Conservation (phyloP, 768 basidiomycete species). For the Psilocybe sp. region DNA sequence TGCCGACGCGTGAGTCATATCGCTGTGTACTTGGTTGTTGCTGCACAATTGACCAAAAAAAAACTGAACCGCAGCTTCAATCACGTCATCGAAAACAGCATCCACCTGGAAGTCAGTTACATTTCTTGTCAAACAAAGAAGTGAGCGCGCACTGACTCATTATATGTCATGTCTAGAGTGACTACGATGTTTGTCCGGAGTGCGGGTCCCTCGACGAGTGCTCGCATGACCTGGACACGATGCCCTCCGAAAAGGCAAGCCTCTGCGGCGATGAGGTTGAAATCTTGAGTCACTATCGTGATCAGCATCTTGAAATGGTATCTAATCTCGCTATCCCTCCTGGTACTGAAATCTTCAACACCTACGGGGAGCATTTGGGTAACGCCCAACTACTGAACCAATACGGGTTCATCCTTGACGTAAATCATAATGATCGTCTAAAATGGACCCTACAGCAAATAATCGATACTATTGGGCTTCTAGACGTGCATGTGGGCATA, state of each 20-base stretch:
- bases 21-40: conserved; percentile 2
- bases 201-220: conserved; percentile 73
- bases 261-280: too few species aligned
- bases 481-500: not conserved
- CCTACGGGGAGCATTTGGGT: conserved; percentile 63
- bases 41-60: conserved; percentile 7
- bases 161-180: conserved; percentile 44
- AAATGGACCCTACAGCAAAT: conserved; percentile 37
- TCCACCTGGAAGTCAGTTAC: conserved; percentile 63
- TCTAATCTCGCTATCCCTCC: conserved; percentile 48
- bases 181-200: conserved; percentile 67
- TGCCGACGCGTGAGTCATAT: conserved; percentile 66
- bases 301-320: conserved; percentile 66
- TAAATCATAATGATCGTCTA: conserved; percentile 65
- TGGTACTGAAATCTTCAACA: conserved; percentile 67
- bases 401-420: conserved; percentile 76
- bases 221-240: conserved; percentile 43
- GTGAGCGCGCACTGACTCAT: not conserved
- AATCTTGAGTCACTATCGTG: conserved; percentile 15
- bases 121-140: too few species aligned
- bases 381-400: conserved; percentile 66
- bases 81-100: conserved; percentile 63
- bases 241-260: not conserved
- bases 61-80: conserved; percentile 55
- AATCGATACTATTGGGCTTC: conserved; percentile 1